These are phyloP conservation scores for Quercus agrifolia DNA, from an alignment of 306 rosid species.

Conservation along the genomic window DNA sequence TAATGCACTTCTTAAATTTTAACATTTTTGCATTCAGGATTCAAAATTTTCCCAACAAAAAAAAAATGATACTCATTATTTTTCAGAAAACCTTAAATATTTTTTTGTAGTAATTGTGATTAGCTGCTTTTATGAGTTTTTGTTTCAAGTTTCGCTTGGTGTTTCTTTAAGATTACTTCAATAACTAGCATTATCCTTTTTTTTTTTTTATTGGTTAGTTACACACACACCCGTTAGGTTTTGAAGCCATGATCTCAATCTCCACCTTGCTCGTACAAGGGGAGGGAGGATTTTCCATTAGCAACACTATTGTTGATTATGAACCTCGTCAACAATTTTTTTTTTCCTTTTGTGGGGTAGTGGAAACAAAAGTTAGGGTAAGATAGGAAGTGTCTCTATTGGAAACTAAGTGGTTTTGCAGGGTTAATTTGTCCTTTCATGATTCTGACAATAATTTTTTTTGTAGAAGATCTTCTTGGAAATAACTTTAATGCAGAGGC, in stretches of 20 bases:
- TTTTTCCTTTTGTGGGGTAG: not conserved
- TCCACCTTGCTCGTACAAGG: too few relatives aligned
- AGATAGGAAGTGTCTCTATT: not conserved
- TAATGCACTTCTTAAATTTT: too few relatives aligned
- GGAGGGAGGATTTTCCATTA: not conserved
- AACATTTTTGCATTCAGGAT: too few relatives aligned
- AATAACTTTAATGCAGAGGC: constrained; percentile 30
- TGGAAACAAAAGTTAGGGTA: not conserved
- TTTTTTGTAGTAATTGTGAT: not conserved
- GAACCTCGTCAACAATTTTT: not conserved
- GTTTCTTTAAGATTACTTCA: not conserved
- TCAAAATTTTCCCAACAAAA: not conserved
- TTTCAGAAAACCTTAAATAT: too few relatives aligned
- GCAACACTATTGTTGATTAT: not conserved
- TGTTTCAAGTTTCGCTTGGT: not conserved
- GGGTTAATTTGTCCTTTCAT: not conserved
- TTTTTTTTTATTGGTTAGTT: too few relatives aligned
- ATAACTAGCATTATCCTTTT: not conserved
- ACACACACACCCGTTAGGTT: too few relatives aligned
- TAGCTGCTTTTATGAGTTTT: not conserved
- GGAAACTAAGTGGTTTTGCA: not conserved
- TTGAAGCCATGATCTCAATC: too few relatives aligned
- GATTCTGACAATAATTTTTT: not conserved
- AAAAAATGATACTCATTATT: too few relatives aligned
- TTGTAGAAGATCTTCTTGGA: constrained; percentile 47